phyloP scores from a whole-genome alignment of 176 grass and related monocot species.

The Canna indica region DNA sequence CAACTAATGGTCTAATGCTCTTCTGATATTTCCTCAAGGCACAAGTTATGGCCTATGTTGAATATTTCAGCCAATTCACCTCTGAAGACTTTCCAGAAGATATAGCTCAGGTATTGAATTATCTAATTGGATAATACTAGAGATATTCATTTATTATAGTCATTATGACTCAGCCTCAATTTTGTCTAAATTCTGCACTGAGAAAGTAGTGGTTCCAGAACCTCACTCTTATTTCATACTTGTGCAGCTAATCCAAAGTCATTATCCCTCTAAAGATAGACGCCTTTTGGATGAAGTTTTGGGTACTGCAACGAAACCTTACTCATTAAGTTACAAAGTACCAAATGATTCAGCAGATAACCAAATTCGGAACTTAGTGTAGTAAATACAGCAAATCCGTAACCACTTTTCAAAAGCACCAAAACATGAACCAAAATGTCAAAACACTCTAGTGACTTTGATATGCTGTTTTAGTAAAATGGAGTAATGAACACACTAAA shows the following conservation, averaged over 20 bases:
- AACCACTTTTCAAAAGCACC: too few relatives aligned
- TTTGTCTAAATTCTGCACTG: not conserved
- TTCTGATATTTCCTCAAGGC: conserved; percentile 1
- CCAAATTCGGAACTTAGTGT: too few relatives aligned
- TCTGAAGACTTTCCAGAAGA: conserved; percentile 22
- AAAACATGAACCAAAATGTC: too few relatives aligned
- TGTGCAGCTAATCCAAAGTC: conserved; percentile 75
- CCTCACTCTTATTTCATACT: not conserved
- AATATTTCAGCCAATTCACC: conserved; percentile 20
- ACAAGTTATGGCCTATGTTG: conserved; percentile 18
- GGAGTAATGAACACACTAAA: too few relatives aligned
- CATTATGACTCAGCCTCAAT: not conserved
- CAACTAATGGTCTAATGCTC: not conserved
- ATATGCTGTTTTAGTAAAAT: too few relatives aligned
- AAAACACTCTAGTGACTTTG: too few relatives aligned
- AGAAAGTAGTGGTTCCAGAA: not conserved
- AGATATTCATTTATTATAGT: not conserved
- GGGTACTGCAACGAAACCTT: conserved; percentile 40
- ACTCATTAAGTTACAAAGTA: not conserved
- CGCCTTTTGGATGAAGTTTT: conserved; percentile 90
- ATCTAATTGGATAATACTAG: not conserved
- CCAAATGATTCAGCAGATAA: too few relatives aligned
- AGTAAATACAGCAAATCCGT: too few relatives aligned
- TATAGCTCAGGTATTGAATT: conserved; percentile 14
- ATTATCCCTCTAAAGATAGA: conserved; percentile 86